phyloP scores from a whole-genome alignment of 1,139 yeast genomes.

The Chernovozyma aurita region DNA sequence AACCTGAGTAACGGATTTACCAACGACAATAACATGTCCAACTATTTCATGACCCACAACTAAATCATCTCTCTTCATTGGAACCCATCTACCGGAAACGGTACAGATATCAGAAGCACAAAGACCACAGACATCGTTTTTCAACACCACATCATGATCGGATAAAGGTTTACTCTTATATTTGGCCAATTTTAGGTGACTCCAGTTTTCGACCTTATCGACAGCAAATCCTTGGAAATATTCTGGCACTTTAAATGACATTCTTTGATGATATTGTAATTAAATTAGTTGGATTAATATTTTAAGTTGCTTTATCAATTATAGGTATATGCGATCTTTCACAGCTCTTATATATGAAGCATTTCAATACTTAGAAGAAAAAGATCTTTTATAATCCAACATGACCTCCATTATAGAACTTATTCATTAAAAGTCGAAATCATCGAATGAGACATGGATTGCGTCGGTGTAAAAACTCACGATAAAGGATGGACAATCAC shows the following conservation, averaged over 20 bases:
- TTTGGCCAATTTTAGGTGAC: conserved; percentile 36
- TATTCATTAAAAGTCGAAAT: too few species aligned
- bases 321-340: too few species aligned
- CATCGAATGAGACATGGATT: too few species aligned
- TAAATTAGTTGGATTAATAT: too few species aligned
- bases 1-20: conserved; percentile 40
- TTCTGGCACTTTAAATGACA: conserved; percentile 20
- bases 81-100: conserved; percentile 39
- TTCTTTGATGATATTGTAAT: too few species aligned
- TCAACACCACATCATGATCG: conserved; percentile 41
- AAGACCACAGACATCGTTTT: conserved; percentile 51
- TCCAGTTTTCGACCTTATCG: conserved; percentile 34
- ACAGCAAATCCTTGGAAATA: conserved; percentile 45
- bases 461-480: too few species aligned
- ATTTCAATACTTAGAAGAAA: too few species aligned
- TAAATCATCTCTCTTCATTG: conserved; percentile 23
- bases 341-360: too few species aligned
- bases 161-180: conserved; percentile 36
- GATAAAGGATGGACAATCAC: too few species aligned
- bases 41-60: conserved; percentile 50
- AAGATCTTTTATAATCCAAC: too few species aligned
- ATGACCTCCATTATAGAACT: too few species aligned
- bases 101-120: conserved; percentile 60
- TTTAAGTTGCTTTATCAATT: too few species aligned
- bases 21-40: conserved; percentile 51